A percentile compares a stretch with the other conserved stretches of the same genome.
Conservation (phyloP, 2,329 filamentous ascomycete species). For the Xylaria sp. region DNA sequence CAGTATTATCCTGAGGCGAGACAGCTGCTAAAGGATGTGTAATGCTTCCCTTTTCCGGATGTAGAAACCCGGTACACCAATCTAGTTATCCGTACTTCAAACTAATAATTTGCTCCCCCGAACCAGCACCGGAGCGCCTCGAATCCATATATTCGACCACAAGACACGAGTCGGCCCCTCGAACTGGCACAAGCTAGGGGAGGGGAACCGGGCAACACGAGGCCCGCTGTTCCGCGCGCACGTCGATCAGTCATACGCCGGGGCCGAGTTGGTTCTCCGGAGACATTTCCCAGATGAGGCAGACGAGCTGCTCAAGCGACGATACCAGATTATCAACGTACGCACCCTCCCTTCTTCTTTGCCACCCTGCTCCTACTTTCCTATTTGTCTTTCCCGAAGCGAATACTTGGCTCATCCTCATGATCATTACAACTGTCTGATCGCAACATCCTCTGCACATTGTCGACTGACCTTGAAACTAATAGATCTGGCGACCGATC, state of each 20-base stretch:
- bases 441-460: not conserved
- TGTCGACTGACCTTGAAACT: constrained; percentile 6
- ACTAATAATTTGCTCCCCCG: not conserved
- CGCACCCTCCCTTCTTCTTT: not conserved
- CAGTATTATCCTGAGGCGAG: constrained; percentile 77
- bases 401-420: not conserved
- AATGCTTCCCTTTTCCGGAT: constrained; percentile 42
- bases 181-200: constrained; percentile 69
- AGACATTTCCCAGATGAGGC: constrained; percentile 42
- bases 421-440: not conserved
- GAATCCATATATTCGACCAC: constrained; percentile 74
- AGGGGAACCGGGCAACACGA: constrained; percentile 58
- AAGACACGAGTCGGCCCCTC: constrained; percentile 63
- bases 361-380: not conserved
- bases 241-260: constrained; percentile 49
- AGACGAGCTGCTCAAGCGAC: constrained; percentile 42
- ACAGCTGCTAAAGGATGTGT: constrained; percentile 63
- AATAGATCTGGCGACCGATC: constrained; percentile 54
- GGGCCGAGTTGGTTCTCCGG: constrained; percentile 44
- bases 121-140: constrained; percentile 62
- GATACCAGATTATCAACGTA: constrained; percentile 43
- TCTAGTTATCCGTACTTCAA: not conserved
- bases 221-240: constrained; percentile 40
- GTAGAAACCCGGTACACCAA: constrained; percentile 9
- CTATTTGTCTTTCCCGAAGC: not conserved